Evolutionary conservation across 345 rosid species (phyloP).

Genomic region (Brassica rapa): DNA sequence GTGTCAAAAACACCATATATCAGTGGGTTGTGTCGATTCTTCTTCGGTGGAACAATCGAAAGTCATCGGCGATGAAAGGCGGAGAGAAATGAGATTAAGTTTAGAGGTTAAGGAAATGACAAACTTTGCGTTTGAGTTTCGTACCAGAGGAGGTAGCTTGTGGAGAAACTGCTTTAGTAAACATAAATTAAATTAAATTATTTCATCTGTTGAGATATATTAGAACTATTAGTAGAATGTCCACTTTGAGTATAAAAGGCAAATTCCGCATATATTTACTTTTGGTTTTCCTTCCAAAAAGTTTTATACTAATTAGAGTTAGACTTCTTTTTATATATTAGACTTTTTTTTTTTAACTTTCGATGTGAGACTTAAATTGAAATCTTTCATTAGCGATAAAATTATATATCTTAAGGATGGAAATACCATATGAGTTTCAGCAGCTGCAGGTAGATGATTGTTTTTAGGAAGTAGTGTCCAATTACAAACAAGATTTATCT

Average conservation of each 20-base stretch:
- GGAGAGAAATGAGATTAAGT: conserved; percentile 23
- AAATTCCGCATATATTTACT: neutral
- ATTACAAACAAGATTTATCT: neutral
- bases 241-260: neutral
- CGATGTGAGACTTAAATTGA: neutral
- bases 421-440: neutral
- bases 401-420: neutral
- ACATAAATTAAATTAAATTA: too few relatives aligned
- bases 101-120: neutral
- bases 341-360: too few relatives aligned
- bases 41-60: neutral
- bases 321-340: too few relatives aligned
- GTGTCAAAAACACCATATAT: too few relatives aligned
- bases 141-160: conserved; percentile 11
- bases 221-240: neutral
- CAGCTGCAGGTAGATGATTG: neutral
- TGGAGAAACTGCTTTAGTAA: conserved; percentile 17
- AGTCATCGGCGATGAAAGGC: conserved; percentile 23
- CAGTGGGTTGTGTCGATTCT: too few relatives aligned
- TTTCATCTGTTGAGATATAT: neutral
- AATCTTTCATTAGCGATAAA: neutral
- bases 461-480: neutral
- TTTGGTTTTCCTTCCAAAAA: neutral
- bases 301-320: neutral
- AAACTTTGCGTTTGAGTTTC: conserved; percentile 21